phyloP scores from a whole-genome alignment of 768 basidiomycete species.

The Kwoniella mangroviensis region DNA sequence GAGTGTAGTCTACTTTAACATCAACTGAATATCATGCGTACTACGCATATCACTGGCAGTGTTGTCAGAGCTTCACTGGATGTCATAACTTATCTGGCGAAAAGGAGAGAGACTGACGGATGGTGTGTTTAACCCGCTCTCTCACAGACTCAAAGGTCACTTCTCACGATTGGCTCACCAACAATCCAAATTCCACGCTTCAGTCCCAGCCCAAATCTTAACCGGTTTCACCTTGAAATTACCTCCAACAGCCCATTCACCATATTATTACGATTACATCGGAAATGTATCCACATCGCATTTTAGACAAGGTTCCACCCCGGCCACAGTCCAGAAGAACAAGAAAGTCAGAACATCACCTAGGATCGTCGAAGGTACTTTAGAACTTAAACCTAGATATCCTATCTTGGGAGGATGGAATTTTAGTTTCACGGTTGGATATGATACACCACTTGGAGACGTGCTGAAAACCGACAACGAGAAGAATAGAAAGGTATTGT shows the following conservation, averaged over 20 bases:
- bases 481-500: constrained; percentile 67
- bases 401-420: constrained; percentile 97
- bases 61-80: too few relatives aligned
- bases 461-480: constrained; percentile 71
- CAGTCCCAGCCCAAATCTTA: constrained; percentile 68
- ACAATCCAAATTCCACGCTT: constrained; percentile 69
- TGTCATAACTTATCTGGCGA: too few relatives aligned
- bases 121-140: background rate
- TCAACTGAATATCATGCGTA: background rate
- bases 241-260: constrained; percentile 77
- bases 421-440: constrained; percentile 91
- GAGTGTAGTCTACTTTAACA: constrained; percentile 57
- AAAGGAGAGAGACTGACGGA: background rate
- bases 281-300: constrained; percentile 96
- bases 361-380: constrained; percentile 62
- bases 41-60: too few relatives aligned
- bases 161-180: constrained; percentile 92
- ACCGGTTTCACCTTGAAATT: constrained; percentile 76
- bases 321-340: constrained; percentile 23
- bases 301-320: constrained; percentile 65
- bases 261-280: constrained; percentile 88
- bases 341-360: constrained; percentile 31
- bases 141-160: constrained; percentile 81
- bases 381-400: constrained; percentile 87
- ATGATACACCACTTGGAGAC: constrained; percentile 78